phyloP scores from a whole-genome alignment of 345 rosid genomes.

The Rhodamnia argentea region DNA sequence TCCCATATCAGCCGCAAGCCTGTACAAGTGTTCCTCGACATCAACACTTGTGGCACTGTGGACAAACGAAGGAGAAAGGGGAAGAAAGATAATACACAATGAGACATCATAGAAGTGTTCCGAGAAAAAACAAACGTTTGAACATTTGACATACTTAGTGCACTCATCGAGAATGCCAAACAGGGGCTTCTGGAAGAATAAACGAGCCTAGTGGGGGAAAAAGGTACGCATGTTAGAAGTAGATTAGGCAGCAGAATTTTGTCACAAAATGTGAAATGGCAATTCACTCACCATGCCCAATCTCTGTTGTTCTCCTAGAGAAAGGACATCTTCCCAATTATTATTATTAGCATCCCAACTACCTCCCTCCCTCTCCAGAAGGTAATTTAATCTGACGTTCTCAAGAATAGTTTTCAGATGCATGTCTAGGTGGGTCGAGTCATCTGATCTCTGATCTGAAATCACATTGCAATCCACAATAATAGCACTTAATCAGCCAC shows the following conservation, averaged over 20 bases:
- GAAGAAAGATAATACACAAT: not conserved
- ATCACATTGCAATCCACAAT: not conserved
- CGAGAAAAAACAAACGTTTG: not conserved
- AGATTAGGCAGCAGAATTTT: not conserved
- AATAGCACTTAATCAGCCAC: not conserved
- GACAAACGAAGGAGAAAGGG: not conserved
- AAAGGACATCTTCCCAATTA: constrained; percentile 90
- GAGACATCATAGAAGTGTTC: not conserved
- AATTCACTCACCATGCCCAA: constrained; percentile 78
- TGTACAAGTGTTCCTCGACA: constrained; percentile 92
- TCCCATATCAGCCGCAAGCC: constrained; percentile 69
- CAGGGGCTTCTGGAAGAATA: constrained; percentile 87
- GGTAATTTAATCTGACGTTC: constrained; percentile 75
- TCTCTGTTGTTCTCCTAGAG: constrained; percentile 99
- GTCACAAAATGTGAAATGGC: not conserved
- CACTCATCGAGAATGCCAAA: constrained; percentile 97
- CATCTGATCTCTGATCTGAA: constrained; percentile 34
- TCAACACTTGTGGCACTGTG: constrained; percentile 92
- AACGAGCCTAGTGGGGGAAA: constrained; percentile 52
- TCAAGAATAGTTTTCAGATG: constrained; percentile 63
- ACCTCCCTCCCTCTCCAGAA: constrained; percentile 72
- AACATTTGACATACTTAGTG: constrained; percentile 56
- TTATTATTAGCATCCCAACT: constrained; percentile 80
- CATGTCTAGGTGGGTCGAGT: constrained; percentile 33
- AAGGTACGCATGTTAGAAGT: constrained; percentile 7